Evolutionary conservation across 331 rosid species (phyloP).

Genomic region (Rhamnella rubrinervis): DNA sequence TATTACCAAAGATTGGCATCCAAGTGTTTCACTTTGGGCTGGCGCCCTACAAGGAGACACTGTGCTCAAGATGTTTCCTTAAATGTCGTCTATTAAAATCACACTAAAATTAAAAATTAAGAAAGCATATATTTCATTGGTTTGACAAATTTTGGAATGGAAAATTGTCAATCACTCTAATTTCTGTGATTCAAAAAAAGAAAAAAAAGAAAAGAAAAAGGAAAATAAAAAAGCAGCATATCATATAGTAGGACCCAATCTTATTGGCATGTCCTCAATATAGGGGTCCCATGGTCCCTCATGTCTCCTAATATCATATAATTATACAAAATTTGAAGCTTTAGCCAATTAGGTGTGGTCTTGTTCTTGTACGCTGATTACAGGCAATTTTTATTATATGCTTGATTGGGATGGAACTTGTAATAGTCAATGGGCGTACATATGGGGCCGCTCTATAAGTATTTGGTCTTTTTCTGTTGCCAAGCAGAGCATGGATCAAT

Average conservation of each 20-base stretch:
- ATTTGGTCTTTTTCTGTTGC: no score
- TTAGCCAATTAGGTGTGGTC: neutral
- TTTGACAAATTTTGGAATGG: neutral
- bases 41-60: constrained; percentile 3
- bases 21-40: neutral
- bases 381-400: no score
- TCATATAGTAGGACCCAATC: neutral
- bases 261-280: neutral
- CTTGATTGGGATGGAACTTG: no score
- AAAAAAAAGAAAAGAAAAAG: neutral
- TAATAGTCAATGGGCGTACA: no score
- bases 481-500: no score
- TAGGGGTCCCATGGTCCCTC: constrained; percentile 8
- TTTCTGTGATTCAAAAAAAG: constrained; percentile 1
- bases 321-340: no score
- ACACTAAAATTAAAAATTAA: neutral
- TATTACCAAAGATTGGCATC: neutral
- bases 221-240: constrained; percentile 5
- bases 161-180: neutral
- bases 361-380: neutral
- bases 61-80: constrained; percentile 13
- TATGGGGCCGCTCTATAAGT: no score
- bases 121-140: no score
- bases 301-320: neutral
- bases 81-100: neutral